Conservation (phyloP, 2,329 filamentous ascomycete genomes). For the Ustulina deusta region DNA sequence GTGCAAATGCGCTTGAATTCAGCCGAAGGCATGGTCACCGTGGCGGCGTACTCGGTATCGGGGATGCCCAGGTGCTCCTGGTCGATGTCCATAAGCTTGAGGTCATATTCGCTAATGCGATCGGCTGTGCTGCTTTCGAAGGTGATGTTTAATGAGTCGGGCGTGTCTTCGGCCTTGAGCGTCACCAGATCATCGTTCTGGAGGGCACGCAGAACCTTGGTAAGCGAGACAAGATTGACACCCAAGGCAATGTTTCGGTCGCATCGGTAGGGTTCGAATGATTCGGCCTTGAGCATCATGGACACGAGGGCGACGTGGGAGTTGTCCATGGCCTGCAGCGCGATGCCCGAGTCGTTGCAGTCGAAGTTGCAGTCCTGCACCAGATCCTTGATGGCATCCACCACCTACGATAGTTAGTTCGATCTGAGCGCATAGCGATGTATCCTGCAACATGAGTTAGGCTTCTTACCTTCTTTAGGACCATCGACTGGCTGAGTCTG, state of each 20-base stretch:
- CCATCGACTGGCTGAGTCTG: conserved; percentile 90
- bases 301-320: conserved; percentile 98
- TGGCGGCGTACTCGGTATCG: conserved; percentile 97
- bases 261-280: conserved; percentile 95
- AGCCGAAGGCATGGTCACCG: conserved; percentile 84
- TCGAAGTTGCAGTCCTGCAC: conserved; percentile 99
- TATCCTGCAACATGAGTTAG: neutral
- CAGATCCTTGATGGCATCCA: conserved; percentile 98
- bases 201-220: conserved; percentile 94
- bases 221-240: conserved; percentile 95
- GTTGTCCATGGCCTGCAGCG: conserved; percentile 99
- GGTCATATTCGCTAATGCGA: conserved; percentile 97
- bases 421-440: neutral
- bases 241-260: conserved; percentile 99
- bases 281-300: conserved; percentile 97
- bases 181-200: conserved; percentile 96
- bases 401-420: conserved; percentile 71
- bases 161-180: conserved; percentile 95
- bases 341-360: conserved; percentile 99
- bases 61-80: conserved; percentile 99
- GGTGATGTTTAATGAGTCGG: conserved; percentile 93
- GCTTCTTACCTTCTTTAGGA: conserved; percentile 93
- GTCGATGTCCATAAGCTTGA: conserved; percentile 99
- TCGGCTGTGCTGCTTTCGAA: conserved; percentile 93
- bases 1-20: conserved; percentile 97